Evolutionary conservation across 1,284 basidiomycete species (phyloP), one percentile per base, ranked within the genome.

Genomic region (Tremellales sp.): DNA sequence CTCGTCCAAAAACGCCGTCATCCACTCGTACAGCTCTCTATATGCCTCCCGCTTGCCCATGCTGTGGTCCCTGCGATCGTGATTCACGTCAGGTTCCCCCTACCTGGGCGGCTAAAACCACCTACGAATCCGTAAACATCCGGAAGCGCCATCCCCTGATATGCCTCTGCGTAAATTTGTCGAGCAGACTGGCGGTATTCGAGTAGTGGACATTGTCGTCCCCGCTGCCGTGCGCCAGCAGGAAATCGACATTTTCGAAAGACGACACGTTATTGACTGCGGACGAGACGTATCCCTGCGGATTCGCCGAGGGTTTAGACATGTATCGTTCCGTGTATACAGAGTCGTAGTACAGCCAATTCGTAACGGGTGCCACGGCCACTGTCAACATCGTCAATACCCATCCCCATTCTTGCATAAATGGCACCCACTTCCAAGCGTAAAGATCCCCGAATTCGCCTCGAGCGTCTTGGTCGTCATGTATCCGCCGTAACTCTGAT

Each of bases 181-280:
- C 94, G 38, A 97, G 73, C 59, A 97, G 66, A 60, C 87, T 86
- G 4, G 91, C 92, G 47, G 86, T 85, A 73, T 97, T 94, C 31
- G 85, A 81, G 61, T 83, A 93, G 70, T 97, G 94, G 29, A 95
- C 78, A 64, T 97, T 97, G 66, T 95, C 92, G 69, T 97, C 92
- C 3, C 85, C 92, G 54, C 83, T 87, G 10, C 94, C 94, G 64
- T 97, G 93, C 9, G 88, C 89, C 44, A 97, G 80, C 40, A 92
- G 71, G 66, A 81, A 95, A 56, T 92, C 81, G 34, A 63, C 60
- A 52, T 85, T 77, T 51, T 79, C 74, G 76, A 97, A 97, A 5
- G 83, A 87, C 8, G 83, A 82, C 40, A 91, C 86, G 63, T 90
- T 84, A 53, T 84, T 83, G 39, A 98, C 84, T 0, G 87, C 86